Evolutionary conservation across 2,329 filamentous ascomycete species (phyloP).

Genomic region (Colletotrichum sp.): DNA sequence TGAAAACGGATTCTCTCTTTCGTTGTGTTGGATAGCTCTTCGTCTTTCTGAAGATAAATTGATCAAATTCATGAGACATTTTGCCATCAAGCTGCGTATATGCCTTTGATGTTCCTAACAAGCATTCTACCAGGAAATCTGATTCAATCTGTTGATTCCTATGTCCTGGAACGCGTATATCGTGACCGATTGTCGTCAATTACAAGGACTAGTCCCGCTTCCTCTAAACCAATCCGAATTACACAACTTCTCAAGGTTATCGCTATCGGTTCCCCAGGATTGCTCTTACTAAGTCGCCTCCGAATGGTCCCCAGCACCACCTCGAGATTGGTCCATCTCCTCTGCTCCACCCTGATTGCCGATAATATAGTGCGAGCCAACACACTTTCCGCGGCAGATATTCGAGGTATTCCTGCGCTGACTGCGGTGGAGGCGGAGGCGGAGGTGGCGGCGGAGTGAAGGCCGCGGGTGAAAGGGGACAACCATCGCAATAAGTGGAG

Average conservation of each 20-base stretch:
- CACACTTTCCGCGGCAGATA: neutral
- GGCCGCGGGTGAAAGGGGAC: neutral
- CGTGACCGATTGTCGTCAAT: neutral
- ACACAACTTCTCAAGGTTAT: neutral
- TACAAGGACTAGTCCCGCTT: neutral
- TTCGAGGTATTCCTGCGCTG: neutral
- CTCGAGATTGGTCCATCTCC: neutral
- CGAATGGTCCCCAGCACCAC: neutral
- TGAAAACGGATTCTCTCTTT: neutral
- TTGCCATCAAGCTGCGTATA: neutral
- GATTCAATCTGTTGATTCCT: neutral
- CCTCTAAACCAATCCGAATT: neutral
- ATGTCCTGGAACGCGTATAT: neutral
- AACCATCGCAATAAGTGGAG: neutral
- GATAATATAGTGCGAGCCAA: neutral
- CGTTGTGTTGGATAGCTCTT: neutral
- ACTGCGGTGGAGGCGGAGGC: neutral
- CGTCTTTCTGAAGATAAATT: neutral
- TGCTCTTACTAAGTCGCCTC: neutral
- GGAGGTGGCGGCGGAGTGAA: slow-evolving; percentile 11
- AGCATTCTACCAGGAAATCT: neutral
- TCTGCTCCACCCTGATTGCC: neutral
- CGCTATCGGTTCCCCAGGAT: neutral
- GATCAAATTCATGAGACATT: neutral
- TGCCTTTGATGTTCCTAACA: neutral